Percentiles rank a stretch among this genome's conserved stretches.
Evolutionary conservation across 83 land plant species (phyloP).

Genomic region (Picea abies): DNA sequence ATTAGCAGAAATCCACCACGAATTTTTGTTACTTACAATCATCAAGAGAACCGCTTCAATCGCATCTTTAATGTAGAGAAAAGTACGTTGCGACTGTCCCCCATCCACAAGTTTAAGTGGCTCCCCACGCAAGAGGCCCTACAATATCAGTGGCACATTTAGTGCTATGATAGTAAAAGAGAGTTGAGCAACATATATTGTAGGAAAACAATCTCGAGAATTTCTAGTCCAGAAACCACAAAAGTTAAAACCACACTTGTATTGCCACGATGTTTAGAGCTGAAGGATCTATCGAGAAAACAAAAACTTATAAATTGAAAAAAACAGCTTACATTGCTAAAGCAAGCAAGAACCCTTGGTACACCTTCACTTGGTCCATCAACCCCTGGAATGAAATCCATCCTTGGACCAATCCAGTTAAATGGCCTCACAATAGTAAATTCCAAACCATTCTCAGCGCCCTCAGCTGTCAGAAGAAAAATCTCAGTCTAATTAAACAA

Average conservation of each 20-base stretch:
- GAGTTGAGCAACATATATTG: too few relatives aligned
- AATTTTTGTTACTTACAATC: constrained; percentile 67
- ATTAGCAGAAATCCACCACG: background rate
- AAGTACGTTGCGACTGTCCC: constrained; percentile 92
- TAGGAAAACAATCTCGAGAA: too few relatives aligned
- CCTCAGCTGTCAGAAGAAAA: constrained; percentile 60
- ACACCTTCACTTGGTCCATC: constrained; percentile 99
- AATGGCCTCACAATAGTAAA: constrained; percentile 99
- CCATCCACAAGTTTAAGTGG: constrained; percentile 99
- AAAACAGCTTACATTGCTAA: constrained; percentile 72
- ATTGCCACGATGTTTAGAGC: too few relatives aligned
- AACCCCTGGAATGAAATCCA: constrained; percentile 99
- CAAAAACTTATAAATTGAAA: background rate
- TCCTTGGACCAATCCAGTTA: constrained; percentile 99
- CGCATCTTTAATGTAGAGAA: constrained; percentile 96
- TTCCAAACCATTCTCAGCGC: constrained; percentile 89
- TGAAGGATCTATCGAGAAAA: too few relatives aligned
- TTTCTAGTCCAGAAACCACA: too few relatives aligned
- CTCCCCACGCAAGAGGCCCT: constrained; percentile 85
- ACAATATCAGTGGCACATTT: background rate
- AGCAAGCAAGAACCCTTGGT: constrained; percentile 95
- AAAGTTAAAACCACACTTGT: too few relatives aligned
- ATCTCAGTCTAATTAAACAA: background rate
- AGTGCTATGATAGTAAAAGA: too few relatives aligned
- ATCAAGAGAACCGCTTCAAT: constrained; percentile 89